Base-by-base conservation (phyloP, 306 rosid genomes). In the Vigna angularis region DNA sequence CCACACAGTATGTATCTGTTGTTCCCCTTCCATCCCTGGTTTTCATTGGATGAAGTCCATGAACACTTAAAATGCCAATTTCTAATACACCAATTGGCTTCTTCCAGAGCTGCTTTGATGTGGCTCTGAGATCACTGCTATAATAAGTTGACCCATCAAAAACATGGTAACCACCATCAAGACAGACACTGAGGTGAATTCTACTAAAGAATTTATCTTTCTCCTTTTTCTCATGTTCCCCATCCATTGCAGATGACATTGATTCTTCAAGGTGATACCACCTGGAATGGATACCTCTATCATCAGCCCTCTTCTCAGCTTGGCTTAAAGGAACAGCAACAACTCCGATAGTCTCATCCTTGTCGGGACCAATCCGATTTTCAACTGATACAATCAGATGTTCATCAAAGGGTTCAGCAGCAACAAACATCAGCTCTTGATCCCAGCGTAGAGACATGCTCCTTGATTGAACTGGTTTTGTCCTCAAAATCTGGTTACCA, bases 121-220 rank as follows among this genome's bases (percentile, higher is more conserved):
- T 82, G 36, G 98, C 91, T 57, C 91, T 89, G 55, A 95, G 97
- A 87, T 95, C 98, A 38, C 97, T 88, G 48, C 97, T 95, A 72
- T 89, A 90, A 71, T 92, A 85, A 87, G 91, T 91, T 12, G 98
- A 90, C 83, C 91, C 97, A 55, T 95, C 98, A 58, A 95, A 91
- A 66, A 95, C 98, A 76, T 95, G 98, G 84, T 92, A 95, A 20
- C 98, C 98, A 44, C 98, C 98, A 65, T 95, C 98, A 52, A 95
- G 98, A 80, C 93, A 95, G 55, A 95, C 49, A 42, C 89, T 82
- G 32, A 92, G 90, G 81, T 91, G 92, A 69, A 95, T 77, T 70
- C 87, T 83, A 55, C 93, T 91, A 34, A 75, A 82, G 58, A 91
- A 92, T 77, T 85, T 84, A 36, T 86, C 97, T 61, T 86, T 88